phyloP scores from a whole-genome alignment of 2,329 filamentous ascomycete genomes.

The Aspergillus luchuensis region DNA sequence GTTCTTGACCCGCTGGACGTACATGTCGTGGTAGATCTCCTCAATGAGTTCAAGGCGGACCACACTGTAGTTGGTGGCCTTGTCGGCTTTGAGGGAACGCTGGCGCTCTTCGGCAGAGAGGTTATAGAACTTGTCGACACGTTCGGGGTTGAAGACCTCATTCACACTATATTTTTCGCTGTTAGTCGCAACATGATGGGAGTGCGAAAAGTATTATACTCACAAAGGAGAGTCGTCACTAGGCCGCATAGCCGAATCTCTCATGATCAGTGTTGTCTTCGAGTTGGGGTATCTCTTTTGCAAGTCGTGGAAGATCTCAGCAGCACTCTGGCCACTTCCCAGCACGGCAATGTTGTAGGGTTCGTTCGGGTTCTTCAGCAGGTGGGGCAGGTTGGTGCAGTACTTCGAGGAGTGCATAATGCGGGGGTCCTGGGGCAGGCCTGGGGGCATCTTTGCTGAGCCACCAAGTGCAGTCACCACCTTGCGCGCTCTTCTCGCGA shows the following conservation, averaged over 20 bases:
- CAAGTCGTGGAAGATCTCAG: slow-evolving; percentile 92
- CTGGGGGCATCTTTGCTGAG: slow-evolving; percentile 68
- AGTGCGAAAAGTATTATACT: slow-evolving; percentile 36
- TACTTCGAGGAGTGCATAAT: slow-evolving; percentile 91
- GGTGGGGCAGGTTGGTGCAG: slow-evolving; percentile 48
- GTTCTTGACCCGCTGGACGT: slow-evolving; percentile 76
- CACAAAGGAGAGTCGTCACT: slow-evolving; percentile 97
- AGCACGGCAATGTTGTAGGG: slow-evolving; percentile 78
- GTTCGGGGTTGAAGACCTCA: slow-evolving; percentile 90
- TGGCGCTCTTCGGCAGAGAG: slow-evolving; percentile 65
- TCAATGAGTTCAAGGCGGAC: slow-evolving; percentile 90
- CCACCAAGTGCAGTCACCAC: slow-evolving; percentile 68
- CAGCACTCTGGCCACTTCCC: slow-evolving; percentile 87
- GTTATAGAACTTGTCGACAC: slow-evolving; percentile 74
- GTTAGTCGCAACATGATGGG: slow-evolving; percentile 7
- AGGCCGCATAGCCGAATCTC: slow-evolving; percentile 78
- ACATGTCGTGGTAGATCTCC: slow-evolving; percentile 82
- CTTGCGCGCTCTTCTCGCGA: slow-evolving; percentile 48
- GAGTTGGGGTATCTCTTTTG: slow-evolving; percentile 80
- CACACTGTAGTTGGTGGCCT: slow-evolving; percentile 90
- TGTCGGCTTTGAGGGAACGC: slow-evolving; percentile 66
- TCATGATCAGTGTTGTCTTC: slow-evolving; percentile 75
- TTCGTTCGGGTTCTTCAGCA: slow-evolving; percentile 42
- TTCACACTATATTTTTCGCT: slow-evolving; percentile 69
- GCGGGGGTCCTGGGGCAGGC: slow-evolving; percentile 67